Conservation (phyloP, 352 stramenopile genomes). For the Phytophthora meadii region DNA sequence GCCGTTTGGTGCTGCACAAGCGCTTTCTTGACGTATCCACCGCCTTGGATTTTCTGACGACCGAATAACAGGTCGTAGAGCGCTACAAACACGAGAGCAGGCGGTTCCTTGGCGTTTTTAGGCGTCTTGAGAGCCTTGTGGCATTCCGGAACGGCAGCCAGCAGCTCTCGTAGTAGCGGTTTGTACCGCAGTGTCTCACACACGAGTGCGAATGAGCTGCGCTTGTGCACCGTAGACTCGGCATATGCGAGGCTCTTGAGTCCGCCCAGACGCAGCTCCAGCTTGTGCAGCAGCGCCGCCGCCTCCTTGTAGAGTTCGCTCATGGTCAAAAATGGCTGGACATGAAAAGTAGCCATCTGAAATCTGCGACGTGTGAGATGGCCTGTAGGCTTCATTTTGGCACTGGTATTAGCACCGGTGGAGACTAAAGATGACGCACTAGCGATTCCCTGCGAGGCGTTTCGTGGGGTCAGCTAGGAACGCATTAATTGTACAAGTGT, state of each 20-base stretch:
- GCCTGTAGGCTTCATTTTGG: too few species aligned
- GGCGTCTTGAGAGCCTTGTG: constrained; percentile 70
- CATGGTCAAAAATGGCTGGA: constrained; percentile 27
- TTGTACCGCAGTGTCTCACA: constrained; percentile 91
- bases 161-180: constrained; percentile 72
- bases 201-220: constrained; percentile 89
- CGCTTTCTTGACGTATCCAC: constrained; percentile 89
- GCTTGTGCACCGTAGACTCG: constrained; percentile 84
- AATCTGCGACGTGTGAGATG: constrained; percentile 32
- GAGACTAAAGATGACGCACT: too few species aligned
- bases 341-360: not conserved
- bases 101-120: constrained; percentile 45
- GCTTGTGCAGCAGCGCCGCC: constrained; percentile 75
- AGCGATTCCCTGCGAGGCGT: too few species aligned
- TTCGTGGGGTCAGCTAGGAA: too few species aligned
- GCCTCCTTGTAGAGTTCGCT: constrained; percentile 89
- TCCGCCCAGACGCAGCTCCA: constrained; percentile 77
- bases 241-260: constrained; percentile 89
- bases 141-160: constrained; percentile 74
- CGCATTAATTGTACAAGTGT: too few species aligned
- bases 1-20: constrained; percentile 78
- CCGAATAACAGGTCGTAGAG: constrained; percentile 91
- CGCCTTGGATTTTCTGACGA: constrained; percentile 85
- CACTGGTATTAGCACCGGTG: too few species aligned
- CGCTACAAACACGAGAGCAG: constrained; percentile 79